These are phyloP conservation scores for Lachnellula arida DNA, from an alignment of 2,329 filamentous ascomycete genomes.

Conservation along the genomic window DNA sequence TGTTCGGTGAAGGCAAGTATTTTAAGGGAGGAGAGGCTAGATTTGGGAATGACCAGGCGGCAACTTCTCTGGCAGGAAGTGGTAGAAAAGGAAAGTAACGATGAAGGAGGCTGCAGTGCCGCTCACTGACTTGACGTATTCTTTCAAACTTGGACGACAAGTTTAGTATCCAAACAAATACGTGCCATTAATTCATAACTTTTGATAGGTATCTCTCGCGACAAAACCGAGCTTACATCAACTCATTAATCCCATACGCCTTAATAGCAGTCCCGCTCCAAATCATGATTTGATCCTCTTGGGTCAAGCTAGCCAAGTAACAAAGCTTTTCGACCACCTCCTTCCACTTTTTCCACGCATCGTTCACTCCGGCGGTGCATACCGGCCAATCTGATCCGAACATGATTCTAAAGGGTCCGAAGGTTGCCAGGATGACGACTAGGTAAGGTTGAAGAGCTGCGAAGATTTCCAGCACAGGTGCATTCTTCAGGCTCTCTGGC, in stretches of 20 bases:
- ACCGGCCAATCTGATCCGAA: constrained; percentile 95
- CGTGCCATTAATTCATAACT: neutral
- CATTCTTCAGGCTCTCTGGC: constrained; percentile 45
- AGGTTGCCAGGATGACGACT: constrained; percentile 64
- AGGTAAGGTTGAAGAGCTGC: constrained; percentile 65
- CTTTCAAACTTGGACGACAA: neutral
- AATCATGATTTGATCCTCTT: constrained; percentile 59
- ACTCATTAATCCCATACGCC: constrained; percentile 56
- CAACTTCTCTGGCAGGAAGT: too few species aligned
- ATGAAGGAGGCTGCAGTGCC: too few species aligned
- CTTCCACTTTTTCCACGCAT: constrained; percentile 72
- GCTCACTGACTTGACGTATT: too few species aligned
- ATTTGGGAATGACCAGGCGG: too few species aligned
- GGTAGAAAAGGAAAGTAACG: too few species aligned
- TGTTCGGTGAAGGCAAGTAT: too few species aligned
- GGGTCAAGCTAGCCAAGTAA: constrained; percentile 54
- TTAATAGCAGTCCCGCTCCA: constrained; percentile 69
- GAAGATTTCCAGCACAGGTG: constrained; percentile 53
- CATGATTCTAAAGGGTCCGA: constrained; percentile 71
- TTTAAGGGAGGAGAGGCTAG: too few species aligned
- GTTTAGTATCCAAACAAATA: neutral
- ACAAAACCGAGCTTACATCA: constrained; percentile 19
- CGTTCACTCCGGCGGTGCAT: constrained; percentile 60
- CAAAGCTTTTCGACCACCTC: constrained; percentile 65
- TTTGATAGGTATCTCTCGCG: constrained; percentile 5